Evolutionary conservation across 208 protist species (phyloP).

Genomic region (Crithidia acanthocephali): DNA sequence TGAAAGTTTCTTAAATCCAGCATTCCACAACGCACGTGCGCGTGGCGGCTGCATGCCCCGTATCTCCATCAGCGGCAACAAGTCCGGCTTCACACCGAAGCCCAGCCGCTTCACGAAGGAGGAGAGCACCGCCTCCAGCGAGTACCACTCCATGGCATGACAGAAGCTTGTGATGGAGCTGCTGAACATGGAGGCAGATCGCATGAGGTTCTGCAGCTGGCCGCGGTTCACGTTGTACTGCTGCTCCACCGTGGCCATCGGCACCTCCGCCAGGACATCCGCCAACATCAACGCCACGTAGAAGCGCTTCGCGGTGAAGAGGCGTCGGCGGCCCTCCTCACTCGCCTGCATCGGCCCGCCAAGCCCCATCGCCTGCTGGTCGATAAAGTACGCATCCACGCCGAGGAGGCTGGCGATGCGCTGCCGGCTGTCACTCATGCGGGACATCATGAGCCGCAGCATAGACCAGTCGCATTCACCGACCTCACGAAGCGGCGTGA

Average conservation of each 20-base stretch:
- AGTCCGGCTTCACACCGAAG: constrained; percentile 90
- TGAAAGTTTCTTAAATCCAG: constrained; percentile 65
- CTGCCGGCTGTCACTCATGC: constrained; percentile 71
- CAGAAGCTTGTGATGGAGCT: constrained; percentile 90
- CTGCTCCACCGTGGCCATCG: constrained; percentile 65
- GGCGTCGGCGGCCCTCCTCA: constrained; percentile 40
- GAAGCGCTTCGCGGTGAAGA: constrained; percentile 87
- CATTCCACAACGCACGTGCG: constrained; percentile 84
- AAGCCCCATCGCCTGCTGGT: constrained; percentile 74
- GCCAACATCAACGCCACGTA: constrained; percentile 89
- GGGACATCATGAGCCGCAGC: constrained; percentile 65
- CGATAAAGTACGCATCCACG: constrained; percentile 77
- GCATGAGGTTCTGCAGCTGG: constrained; percentile 85
- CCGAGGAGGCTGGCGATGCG: constrained; percentile 79
- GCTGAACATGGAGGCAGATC: constrained; percentile 85
- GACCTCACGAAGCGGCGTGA: constrained; percentile 85
- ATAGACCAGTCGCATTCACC: constrained; percentile 75
- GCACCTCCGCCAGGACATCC: constrained; percentile 85
- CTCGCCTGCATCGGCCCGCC: constrained; percentile 30
- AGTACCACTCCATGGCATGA: constrained; percentile 90
- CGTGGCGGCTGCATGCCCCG: constrained; percentile 69
- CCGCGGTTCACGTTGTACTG: constrained; percentile 82
- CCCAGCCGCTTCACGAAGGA: constrained; percentile 88
- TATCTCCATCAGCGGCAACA: constrained; percentile 93
- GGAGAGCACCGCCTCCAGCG: constrained; percentile 84